These are phyloP conservation scores for Incumbomyces delicatus DNA, from an alignment of 2,329 filamentous ascomycete species.

Conservation along the genomic window DNA sequence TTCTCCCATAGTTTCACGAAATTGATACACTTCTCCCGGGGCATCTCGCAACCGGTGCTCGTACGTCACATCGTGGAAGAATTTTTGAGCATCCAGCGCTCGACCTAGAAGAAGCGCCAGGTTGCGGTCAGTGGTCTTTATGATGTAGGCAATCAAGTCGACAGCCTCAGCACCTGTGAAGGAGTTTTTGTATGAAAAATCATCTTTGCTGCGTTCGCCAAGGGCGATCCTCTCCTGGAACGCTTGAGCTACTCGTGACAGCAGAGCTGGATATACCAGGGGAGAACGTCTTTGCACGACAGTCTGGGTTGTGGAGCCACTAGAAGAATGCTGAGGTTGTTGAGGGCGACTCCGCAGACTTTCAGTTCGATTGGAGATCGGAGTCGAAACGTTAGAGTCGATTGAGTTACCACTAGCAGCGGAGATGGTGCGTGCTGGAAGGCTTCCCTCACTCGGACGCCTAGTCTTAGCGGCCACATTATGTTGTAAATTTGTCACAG, in stretches of 20 bases:
- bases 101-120: constrained; percentile 81
- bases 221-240: constrained; percentile 82
- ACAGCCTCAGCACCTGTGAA: constrained; percentile 95
- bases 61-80: constrained; percentile 98
- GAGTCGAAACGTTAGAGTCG: constrained; percentile 42
- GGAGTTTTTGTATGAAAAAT: constrained; percentile 90
- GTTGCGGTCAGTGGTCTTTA: constrained; percentile 92
- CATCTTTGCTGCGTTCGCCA: constrained; percentile 89
- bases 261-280: constrained; percentile 82
- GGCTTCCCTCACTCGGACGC: constrained; percentile 35
- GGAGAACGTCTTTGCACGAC: constrained; percentile 61
- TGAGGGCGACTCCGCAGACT: constrained; percentile 46
- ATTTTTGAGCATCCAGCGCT: constrained; percentile 92
- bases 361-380: constrained; percentile 45
- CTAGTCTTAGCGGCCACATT: constrained; percentile 23
- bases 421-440: constrained; percentile 63
- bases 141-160: constrained; percentile 90
- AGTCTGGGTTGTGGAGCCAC: constrained; percentile 50
- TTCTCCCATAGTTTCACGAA: constrained; percentile 75
- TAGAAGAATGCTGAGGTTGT: constrained; percentile 47
- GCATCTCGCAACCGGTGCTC: constrained; percentile 92
- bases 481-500: constrained; percentile 15
- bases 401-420: constrained; percentile 62
- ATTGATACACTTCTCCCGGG: constrained; percentile 91
- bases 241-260: constrained; percentile 87